A percentile compares a stretch with the other conserved stretches of the same genome.
phyloP scores from a whole-genome alignment of 257 asterid species.

The Dorcoceras hygrometricum region DNA sequence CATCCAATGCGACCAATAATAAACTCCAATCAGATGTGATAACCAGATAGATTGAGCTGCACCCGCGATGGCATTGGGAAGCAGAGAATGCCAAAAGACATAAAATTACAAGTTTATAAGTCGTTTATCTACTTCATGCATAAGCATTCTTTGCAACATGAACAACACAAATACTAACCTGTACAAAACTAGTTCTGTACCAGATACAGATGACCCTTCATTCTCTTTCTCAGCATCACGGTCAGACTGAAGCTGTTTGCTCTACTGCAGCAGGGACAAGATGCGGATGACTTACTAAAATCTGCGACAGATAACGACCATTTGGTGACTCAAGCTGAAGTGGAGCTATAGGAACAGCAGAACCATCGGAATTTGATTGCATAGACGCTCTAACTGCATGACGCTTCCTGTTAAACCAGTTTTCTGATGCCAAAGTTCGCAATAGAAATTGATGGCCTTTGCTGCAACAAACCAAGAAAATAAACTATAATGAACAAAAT shows the following conservation, averaged over 20 bases:
- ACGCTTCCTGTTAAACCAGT: conserved; percentile 32
- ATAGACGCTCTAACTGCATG: conserved; percentile 44
- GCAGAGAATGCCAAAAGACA: too few species aligned
- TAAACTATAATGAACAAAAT: neutral
- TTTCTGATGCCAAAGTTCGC: conserved; percentile 42
- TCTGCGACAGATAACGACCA: conserved; percentile 79
- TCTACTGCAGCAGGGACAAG: conserved; percentile 98
- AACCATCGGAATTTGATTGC: conserved; percentile 51
- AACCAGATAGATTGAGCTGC: too few species aligned
- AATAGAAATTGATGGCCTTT: conserved; percentile 31
- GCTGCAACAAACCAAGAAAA: conserved; percentile 37
- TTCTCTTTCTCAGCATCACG: conserved; percentile 65
- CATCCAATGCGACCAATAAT: neutral
- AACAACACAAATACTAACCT: conserved; percentile 51
- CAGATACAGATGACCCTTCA: conserved; percentile 58
- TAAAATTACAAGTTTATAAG: too few species aligned
- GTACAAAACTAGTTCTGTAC: conserved; percentile 82
- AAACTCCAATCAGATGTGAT: neutral
- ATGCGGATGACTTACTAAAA: conserved; percentile 80
- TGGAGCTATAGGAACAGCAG: conserved; percentile 71
- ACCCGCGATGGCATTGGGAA: too few species aligned
- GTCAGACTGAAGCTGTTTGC: conserved; percentile 81
- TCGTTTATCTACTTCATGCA: too few species aligned
- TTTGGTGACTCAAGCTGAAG: conserved; percentile 91
- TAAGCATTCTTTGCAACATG: neutral